Evolutionary conservation across 345 rosid species (phyloP).

Genomic region (Eucalyptus leucophloia): DNA sequence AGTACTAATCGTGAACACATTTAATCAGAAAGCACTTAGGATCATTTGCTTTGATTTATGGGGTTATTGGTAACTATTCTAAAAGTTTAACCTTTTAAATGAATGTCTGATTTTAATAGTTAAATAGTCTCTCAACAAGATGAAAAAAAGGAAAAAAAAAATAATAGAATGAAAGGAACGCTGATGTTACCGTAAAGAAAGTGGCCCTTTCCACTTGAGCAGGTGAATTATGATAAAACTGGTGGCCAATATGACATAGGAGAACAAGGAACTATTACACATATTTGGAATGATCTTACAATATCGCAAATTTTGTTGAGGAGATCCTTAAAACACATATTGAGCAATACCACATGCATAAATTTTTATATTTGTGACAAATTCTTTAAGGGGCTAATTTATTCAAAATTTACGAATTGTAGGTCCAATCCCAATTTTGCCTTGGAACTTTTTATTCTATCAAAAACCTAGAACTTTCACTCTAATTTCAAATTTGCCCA

Average conservation of each 20-base stretch:
- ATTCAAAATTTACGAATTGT: too few relatives aligned
- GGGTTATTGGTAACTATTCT: too few relatives aligned
- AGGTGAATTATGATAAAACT: too few relatives aligned
- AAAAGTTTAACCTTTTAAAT: too few relatives aligned
- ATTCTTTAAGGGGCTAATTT: not conserved
- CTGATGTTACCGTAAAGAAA: not conserved
- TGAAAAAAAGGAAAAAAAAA: not conserved
- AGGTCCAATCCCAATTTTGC: too few relatives aligned
- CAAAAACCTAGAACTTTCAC: too few relatives aligned
- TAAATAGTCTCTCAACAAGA: not conserved
- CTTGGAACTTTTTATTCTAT: too few relatives aligned
- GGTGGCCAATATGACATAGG: not conserved
- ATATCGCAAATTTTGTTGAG: not conserved
- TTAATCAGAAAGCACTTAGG: not conserved
- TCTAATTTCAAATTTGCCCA: too few relatives aligned
- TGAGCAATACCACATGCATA: not conserved
- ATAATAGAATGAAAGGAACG: not conserved
- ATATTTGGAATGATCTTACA: not conserved
- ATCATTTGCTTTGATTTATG: too few relatives aligned
- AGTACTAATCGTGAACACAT: rapidly evolving
- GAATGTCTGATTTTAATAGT: too few relatives aligned
- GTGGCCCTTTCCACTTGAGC: not conserved
- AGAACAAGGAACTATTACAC: not conserved
- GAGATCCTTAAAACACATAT: not conserved
- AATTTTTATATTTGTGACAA: too few relatives aligned